A percentile compares a stretch with the other conserved stretches of the same genome.
These are phyloP conservation scores for Acer campestre DNA, from an alignment of 345 rosid genomes.

Conservation along the genomic window DNA sequence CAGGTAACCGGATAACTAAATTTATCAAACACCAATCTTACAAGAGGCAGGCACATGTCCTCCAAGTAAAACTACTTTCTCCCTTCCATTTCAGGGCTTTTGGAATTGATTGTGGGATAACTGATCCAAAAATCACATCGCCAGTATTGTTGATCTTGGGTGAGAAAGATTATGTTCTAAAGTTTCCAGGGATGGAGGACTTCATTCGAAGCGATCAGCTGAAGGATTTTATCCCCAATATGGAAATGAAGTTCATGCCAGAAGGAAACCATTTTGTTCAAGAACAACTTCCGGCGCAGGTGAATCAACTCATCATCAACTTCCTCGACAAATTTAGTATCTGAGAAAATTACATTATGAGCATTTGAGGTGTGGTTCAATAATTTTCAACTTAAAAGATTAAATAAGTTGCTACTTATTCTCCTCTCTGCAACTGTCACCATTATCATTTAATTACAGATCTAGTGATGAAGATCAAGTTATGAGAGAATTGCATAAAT, in stretches of 20 bases:
- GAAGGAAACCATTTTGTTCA: constrained; percentile 48
- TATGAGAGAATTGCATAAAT: too few species aligned
- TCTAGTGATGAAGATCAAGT: too few species aligned
- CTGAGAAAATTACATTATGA: constrained; percentile 2
- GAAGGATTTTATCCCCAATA: constrained; percentile 40
- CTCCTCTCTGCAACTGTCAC: too few species aligned
- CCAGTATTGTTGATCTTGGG: constrained; percentile 42
- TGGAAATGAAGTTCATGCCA: constrained; percentile 30
- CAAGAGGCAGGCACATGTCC: too few species aligned
- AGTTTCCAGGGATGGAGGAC: constrained; percentile 33
- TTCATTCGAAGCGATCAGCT: constrained; percentile 32
- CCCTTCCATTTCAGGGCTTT: constrained; percentile 13
- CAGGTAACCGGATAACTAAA: constrained; percentile 29
- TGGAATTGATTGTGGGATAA: constrained; percentile 8
- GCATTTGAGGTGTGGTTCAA: background rate
- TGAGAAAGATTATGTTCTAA: constrained; percentile 39
- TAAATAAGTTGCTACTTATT: background rate
- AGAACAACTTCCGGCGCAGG: constrained; percentile 39
- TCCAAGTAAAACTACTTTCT: background rate
- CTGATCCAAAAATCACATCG: constrained; percentile 31
- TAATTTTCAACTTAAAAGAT: background rate
- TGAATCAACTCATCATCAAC: constrained; percentile 34
- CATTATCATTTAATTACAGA: too few species aligned
- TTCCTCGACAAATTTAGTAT: constrained; percentile 31
- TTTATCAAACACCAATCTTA: too few species aligned